Evolutionary conservation across 2,329 filamentous ascomycete genomes (phyloP).

Genomic region (Fusarium nisikadoi): DNA sequence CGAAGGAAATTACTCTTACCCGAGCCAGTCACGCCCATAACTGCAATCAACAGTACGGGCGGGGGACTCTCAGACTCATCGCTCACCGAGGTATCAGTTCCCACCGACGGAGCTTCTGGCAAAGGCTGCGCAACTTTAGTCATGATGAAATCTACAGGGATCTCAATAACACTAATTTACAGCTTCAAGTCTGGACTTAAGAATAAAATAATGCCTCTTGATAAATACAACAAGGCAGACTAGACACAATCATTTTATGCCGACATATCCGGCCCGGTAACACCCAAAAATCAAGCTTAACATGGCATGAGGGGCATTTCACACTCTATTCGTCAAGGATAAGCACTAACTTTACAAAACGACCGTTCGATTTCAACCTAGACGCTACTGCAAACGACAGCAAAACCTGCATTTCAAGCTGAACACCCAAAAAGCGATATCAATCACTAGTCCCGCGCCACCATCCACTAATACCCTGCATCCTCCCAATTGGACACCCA

Average conservation of each 20-base stretch:
- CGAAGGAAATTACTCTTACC: neutral
- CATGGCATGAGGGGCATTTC: neutral
- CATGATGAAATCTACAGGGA: neutral
- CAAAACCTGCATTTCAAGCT: neutral
- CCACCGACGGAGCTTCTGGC: neutral
- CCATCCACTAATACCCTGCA: neutral
- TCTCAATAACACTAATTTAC: neutral
- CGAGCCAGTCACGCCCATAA: neutral
- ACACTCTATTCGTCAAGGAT: neutral
- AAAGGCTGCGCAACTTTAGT: neutral
- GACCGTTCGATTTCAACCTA: neutral
- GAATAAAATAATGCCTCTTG: neutral
- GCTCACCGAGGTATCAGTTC: neutral
- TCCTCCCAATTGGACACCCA: neutral
- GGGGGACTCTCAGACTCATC: neutral
- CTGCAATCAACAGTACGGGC: neutral
- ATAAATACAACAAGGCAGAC: neutral
- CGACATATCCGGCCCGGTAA: neutral
- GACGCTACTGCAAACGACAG: neutral
- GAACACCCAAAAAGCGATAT: neutral
- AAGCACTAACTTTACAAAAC: neutral
- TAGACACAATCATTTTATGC: neutral
- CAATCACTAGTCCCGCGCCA: neutral
- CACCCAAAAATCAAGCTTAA: neutral
- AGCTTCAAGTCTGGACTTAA: neutral